Conservation (phyloP, 2,329 filamentous ascomycete species). For the Colletotrichum tabaci region DNA sequence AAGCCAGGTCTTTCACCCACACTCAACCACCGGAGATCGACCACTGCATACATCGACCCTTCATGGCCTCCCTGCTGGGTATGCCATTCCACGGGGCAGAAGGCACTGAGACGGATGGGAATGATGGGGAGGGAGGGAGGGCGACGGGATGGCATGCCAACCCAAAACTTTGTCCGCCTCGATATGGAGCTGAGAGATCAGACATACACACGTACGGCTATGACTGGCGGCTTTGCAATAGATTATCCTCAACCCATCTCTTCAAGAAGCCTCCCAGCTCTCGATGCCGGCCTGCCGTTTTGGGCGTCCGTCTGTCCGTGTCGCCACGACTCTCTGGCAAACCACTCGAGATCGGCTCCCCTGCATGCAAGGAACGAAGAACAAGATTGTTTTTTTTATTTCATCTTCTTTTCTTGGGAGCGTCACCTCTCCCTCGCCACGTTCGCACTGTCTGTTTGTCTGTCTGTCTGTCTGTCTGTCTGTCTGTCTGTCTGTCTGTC, state of each 20-base stretch:
- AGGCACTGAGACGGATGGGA: not conserved
- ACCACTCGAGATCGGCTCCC: not conserved
- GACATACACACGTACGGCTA: not conserved
- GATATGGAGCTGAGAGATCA: slow-evolving; percentile 3
- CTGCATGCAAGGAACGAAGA: slow-evolving; percentile 1
- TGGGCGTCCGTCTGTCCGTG: not conserved
- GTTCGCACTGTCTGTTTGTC: no score
- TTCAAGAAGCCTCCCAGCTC: not conserved
- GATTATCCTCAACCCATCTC: not conserved
- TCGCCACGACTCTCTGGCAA: not conserved
- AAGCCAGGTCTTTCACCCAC: slow-evolving; percentile 1
- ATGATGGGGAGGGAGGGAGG: not conserved
- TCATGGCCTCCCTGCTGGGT: slow-evolving; percentile 17
- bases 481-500: no score
- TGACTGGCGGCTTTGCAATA: not conserved
- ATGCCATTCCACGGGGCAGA: not conserved
- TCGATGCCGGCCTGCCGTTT: not conserved
- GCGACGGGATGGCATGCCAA: slow-evolving; percentile 3
- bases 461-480: no score
- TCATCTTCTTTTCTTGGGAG: not conserved
- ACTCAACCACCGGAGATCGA: not conserved
- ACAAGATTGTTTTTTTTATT: not conserved
- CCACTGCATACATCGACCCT: slow-evolving; percentile 2
- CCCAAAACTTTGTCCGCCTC: not conserved
- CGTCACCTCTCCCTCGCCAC: no score